These are phyloP conservation scores for Penstemon eatonii DNA, from an alignment of 257 asterid genomes.

Conservation along the genomic window DNA sequence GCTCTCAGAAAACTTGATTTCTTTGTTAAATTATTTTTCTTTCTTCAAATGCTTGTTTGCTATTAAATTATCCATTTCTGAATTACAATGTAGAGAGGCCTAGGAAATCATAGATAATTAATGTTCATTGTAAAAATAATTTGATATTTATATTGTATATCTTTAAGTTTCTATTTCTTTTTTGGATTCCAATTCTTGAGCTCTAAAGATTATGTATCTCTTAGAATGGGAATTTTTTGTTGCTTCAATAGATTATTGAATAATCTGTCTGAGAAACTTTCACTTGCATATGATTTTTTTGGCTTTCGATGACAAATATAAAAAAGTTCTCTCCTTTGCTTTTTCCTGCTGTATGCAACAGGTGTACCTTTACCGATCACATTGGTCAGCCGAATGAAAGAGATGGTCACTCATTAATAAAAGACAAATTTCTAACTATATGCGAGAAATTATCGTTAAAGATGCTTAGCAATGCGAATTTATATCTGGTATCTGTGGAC, in stretches of 20 bases:
- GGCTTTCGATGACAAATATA: conserved; percentile 2
- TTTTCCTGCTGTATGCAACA: conserved; percentile 42
- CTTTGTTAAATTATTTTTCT: conserved; percentile 4
- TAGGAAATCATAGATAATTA: background rate
- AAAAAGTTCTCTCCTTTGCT: conserved; percentile 1
- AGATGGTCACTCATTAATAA: conserved; percentile 42
- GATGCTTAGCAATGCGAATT: conserved; percentile 83
- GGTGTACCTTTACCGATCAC: conserved; percentile 79
- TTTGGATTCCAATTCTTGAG: conserved; percentile 5
- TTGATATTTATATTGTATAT: background rate
- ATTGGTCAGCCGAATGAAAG: conserved; percentile 52
- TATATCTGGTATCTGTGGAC: conserved; percentile 79
- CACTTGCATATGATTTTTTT: conserved; percentile 4
- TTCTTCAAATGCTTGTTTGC: conserved; percentile 14
- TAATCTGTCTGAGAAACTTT: background rate
- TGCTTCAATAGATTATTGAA: conserved; percentile 13
- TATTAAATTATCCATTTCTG: background rate
- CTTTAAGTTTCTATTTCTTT: background rate
- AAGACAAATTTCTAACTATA: conserved; percentile 68
- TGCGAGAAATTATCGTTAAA: conserved; percentile 78
- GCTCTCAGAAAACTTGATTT: conserved; percentile 31
- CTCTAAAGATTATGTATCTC: conserved; percentile 10
- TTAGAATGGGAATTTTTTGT: conserved; percentile 4
- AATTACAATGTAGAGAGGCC: background rate
- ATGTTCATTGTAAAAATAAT: conserved; percentile 3